Evolutionary conservation across 2,329 filamentous ascomycete species (phyloP).

Genomic region (Aspergillus melleus): DNA sequence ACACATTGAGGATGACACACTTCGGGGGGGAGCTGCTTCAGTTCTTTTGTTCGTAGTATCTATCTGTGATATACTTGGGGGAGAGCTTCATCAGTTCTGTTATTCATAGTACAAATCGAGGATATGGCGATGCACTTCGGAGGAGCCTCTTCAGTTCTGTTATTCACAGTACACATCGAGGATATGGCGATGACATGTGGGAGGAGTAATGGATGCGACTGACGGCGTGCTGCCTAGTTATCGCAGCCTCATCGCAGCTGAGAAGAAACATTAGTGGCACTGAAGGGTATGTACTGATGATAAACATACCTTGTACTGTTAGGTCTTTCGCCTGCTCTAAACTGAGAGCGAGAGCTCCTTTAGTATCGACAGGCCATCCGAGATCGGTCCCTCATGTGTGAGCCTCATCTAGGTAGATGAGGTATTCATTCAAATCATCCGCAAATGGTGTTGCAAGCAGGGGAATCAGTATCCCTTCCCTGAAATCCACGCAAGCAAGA

Average conservation of each 20-base stretch:
- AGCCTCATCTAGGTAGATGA: conserved; percentile 62
- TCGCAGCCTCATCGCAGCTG: conserved; percentile 66
- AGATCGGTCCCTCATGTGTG: conserved; percentile 64
- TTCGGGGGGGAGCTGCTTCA: too few relatives aligned
- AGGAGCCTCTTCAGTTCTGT: conserved; percentile 30
- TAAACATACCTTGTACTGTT: conserved; percentile 56
- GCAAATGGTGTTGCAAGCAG: conserved; percentile 57
- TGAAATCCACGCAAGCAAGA: conserved; percentile 42
- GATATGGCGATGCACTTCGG: conserved; percentile 63
- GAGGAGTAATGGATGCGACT: conserved; percentile 55
- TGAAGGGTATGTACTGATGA: not conserved
- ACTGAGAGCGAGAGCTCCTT: conserved; percentile 58
- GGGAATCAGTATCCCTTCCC: conserved; percentile 41
- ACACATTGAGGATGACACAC: conserved; percentile 44
- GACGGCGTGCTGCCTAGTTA: conserved; percentile 60
- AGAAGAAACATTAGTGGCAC: not conserved
- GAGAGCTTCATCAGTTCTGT: too few relatives aligned
- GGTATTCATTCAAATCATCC: conserved; percentile 52
- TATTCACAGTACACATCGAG: conserved; percentile 16
- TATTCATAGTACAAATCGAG: conserved; percentile 16
- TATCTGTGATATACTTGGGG: too few relatives aligned
- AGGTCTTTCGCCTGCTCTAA: conserved; percentile 61
- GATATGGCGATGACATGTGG: conserved; percentile 63
- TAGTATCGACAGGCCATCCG: conserved; percentile 51
- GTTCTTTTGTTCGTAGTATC: too few relatives aligned